Evolutionary conservation across 306 rosid species (phyloP).

Genomic region (Cyclanthera cordifolia): DNA sequence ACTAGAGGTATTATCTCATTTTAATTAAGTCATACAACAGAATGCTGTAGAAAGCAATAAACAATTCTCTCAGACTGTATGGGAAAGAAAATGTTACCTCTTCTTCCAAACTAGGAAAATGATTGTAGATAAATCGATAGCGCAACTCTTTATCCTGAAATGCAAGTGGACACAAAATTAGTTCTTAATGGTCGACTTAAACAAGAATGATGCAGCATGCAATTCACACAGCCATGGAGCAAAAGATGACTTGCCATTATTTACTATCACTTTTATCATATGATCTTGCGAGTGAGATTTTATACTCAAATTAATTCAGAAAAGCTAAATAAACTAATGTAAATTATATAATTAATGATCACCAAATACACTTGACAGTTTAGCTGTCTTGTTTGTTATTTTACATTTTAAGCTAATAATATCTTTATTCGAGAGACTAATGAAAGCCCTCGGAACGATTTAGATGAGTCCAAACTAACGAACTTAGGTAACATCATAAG

Average conservation of each 20-base stretch:
- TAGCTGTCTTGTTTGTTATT: not conserved
- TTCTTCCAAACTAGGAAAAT: constrained; percentile 87
- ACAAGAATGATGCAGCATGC: not conserved
- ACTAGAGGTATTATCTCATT: not conserved
- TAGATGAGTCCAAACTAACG: not conserved
- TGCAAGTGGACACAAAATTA: constrained; percentile 15
- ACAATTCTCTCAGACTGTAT: constrained; percentile 19
- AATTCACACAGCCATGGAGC: not conserved
- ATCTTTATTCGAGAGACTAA: not conserved
- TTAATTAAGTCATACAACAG: not conserved
- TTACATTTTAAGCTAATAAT: not conserved
- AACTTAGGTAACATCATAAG: not conserved
- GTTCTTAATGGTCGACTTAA: not conserved
- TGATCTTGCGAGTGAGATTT: not conserved
- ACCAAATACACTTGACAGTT: not conserved
- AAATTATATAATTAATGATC: not conserved
- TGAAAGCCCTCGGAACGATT: not conserved
- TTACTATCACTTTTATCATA: not conserved
- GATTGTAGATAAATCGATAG: constrained; percentile 94
- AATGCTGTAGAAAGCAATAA: not conserved
- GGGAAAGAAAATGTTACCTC: constrained; percentile 56
- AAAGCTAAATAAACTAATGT: not conserved
- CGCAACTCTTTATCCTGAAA: constrained; percentile 86
- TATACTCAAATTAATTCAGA: not conserved
- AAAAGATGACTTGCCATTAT: not conserved